Percentiles rank a stretch among this genome's conserved stretches.
phyloP scores from a whole-genome alignment of 2,329 filamentous ascomycete genomes.

The Penicillium aurantiogriseum region DNA sequence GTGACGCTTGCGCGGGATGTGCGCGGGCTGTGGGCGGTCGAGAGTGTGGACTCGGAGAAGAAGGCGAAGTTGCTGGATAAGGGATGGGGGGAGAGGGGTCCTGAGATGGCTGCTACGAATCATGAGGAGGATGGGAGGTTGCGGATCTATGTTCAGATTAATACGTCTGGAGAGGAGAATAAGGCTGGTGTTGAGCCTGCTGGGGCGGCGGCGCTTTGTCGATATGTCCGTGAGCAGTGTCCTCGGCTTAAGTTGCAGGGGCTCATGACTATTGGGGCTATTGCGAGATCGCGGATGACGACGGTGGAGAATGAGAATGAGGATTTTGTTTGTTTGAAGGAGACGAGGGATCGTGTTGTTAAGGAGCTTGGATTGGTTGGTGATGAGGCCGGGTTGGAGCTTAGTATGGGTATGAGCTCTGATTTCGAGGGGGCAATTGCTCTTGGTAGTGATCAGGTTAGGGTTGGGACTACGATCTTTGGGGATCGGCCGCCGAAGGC shows the following conservation, averaged over 20 bases:
- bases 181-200: slow-evolving; percentile 80
- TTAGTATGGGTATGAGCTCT: slow-evolving; percentile 98
- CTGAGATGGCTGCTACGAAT: slow-evolving; percentile 32
- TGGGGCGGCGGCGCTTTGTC: slow-evolving; percentile 63
- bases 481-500: slow-evolving; percentile 75
- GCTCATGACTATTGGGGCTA: slow-evolving; percentile 96
- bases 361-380: slow-evolving; percentile 56
- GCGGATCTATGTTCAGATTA: slow-evolving; percentile 86
- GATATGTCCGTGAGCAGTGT: slow-evolving; percentile 67
- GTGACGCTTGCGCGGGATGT: slow-evolving; percentile 77
- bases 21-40: slow-evolving; percentile 86
- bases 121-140: slow-evolving; percentile 46
- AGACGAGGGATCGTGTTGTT: slow-evolving; percentile 69
- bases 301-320: slow-evolving; percentile 81
- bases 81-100: slow-evolving; percentile 60
- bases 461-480: slow-evolving; percentile 93
- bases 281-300: slow-evolving; percentile 74
- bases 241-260: slow-evolving; percentile 73
- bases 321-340: slow-evolving; percentile 71
- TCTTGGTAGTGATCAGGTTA: slow-evolving; percentile 83
- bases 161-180: slow-evolving; percentile 82
- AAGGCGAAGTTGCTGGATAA: slow-evolving; percentile 82
- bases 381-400: slow-evolving; percentile 61
- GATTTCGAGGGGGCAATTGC: slow-evolving; percentile 88
- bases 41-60: slow-evolving; percentile 82